A percentile compares a stretch with the other conserved stretches of the same genome.
phyloP scores from a whole-genome alignment of 208 protist species.

The Zelonia costaricensis region DNA sequence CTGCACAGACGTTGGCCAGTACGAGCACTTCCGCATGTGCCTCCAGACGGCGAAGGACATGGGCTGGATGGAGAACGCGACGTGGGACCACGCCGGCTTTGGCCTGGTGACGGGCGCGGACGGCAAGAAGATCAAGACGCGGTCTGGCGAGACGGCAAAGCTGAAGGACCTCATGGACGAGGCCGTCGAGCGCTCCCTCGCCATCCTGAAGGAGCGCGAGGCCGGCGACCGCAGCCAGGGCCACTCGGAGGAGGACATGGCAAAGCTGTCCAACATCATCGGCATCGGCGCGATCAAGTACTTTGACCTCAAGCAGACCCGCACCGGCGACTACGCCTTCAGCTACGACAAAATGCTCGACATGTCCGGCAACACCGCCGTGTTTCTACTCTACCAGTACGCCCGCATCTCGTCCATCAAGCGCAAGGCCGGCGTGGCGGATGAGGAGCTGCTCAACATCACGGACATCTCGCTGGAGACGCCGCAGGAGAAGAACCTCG shows the following conservation, averaged over 20 bases:
- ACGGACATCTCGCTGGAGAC: constrained; percentile 74
- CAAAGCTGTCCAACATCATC: constrained; percentile 85
- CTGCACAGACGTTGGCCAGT: constrained; percentile 96
- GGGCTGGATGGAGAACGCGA: constrained; percentile 81
- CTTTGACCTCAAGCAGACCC: constrained; percentile 95
- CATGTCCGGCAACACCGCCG: constrained; percentile 96
- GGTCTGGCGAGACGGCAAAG: constrained; percentile 94
- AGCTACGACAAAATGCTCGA: constrained; percentile 96
- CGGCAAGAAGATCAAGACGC: constrained; percentile 97
- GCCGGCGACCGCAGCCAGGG: constrained; percentile 72
- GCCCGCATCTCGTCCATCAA: constrained; percentile 96
- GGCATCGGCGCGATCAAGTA: constrained; percentile 97
- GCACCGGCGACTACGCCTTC: constrained; percentile 96
- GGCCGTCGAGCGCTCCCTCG: constrained; percentile 81
- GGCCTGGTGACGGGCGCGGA: constrained; percentile 92
- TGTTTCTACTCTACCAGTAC: constrained; percentile 98
- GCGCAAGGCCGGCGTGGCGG: constrained; percentile 80
- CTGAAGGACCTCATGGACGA: constrained; percentile 97
- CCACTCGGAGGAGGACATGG: constrained; percentile 83
- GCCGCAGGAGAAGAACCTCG: constrained; percentile 86
- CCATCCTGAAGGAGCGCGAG: constrained; percentile 87
- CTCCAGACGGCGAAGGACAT: constrained; percentile 88
- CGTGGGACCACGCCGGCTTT: constrained; percentile 94
- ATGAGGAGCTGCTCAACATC: constrained; percentile 56
- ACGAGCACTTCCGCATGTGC: constrained; percentile 93